A percentile compares a stretch with the other conserved stretches of the same genome.
Conservation (phyloP, 2,329 filamentous ascomycete genomes). For the Colletotrichum sp. region DNA sequence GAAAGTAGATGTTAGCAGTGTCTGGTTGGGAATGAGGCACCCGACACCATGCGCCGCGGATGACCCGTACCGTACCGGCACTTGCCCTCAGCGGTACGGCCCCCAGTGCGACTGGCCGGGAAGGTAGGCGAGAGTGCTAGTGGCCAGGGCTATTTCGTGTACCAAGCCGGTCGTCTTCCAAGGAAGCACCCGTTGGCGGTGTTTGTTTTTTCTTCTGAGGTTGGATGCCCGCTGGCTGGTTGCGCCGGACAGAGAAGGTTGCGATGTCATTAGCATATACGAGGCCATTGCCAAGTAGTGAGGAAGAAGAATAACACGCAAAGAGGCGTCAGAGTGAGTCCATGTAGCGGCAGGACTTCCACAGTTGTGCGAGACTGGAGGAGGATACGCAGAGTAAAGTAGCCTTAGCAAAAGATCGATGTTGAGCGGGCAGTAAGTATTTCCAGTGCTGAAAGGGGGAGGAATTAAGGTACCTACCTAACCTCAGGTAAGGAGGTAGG, state of each 20-base stretch:
- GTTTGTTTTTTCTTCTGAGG: neutral
- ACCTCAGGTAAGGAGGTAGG: neutral
- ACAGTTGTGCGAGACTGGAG: neutral
- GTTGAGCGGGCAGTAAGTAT: neutral
- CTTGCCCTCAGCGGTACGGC: neutral
- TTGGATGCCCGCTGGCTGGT: neutral
- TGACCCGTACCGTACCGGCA: neutral
- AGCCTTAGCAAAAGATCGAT: neutral
- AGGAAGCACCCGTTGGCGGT: conserved; percentile 7
- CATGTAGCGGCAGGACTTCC: neutral
- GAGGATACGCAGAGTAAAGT: neutral
- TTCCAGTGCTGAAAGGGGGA: neutral
- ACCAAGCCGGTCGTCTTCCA: conserved; percentile 1
- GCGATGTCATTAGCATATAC: neutral
- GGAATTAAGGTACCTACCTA: neutral
- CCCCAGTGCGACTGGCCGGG: neutral
- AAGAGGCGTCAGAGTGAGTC: neutral
- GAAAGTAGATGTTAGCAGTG: neutral
- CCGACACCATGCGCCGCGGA: neutral
- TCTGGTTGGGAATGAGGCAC: neutral
- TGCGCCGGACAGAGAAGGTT: neutral
- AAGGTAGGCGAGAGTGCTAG: neutral
- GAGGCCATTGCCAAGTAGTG: neutral
- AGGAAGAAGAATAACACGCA: neutral
- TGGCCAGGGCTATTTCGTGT: neutral